phyloP scores from a whole-genome alignment of 305 asterid species.

The Fraxinus sp. region DNA sequence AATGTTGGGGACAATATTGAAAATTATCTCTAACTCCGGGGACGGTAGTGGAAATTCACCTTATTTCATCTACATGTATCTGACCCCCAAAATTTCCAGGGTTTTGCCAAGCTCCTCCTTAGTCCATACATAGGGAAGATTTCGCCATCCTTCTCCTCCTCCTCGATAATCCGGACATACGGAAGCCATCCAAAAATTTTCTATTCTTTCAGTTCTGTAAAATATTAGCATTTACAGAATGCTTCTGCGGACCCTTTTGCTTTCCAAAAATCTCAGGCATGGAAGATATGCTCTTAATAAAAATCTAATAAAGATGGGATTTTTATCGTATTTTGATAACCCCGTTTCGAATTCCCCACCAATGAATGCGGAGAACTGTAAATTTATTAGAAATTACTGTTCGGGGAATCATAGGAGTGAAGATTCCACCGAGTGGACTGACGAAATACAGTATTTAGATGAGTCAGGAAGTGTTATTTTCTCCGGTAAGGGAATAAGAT shows the following conservation, averaged over 20 bases:
- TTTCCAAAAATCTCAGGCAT: conserved; percentile 37
- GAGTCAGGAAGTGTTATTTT: conserved; percentile 84
- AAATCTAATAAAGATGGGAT: conserved; percentile 23
- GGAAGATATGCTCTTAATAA: conserved; percentile 25
- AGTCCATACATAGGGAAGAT: neutral
- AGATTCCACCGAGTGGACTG: conserved; percentile 52
- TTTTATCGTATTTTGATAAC: conserved; percentile 21
- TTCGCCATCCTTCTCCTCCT: neutral
- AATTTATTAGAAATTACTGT: conserved; percentile 40
- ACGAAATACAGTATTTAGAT: conserved; percentile 71
- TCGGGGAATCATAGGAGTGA: conserved; percentile 26
- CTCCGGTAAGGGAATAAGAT: conserved; percentile 89
- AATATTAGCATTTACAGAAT: neutral
- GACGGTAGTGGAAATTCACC: neutral
- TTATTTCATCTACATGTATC: neutral
- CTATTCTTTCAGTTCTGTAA: neutral
- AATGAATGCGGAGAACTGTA: conserved; percentile 15
- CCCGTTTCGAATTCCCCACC: conserved; percentile 11
- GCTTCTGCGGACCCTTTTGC: conserved; percentile 25
- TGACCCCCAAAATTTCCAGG: neutral
- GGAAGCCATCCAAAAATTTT: neutral
- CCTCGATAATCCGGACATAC: neutral
- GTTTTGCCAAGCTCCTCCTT: neutral
- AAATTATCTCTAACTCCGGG: neutral
- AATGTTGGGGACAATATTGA: neutral